Evolutionary conservation across 1,284 basidiomycete species (phyloP).

Genomic region (Apiotrichum laibachii): DNA sequence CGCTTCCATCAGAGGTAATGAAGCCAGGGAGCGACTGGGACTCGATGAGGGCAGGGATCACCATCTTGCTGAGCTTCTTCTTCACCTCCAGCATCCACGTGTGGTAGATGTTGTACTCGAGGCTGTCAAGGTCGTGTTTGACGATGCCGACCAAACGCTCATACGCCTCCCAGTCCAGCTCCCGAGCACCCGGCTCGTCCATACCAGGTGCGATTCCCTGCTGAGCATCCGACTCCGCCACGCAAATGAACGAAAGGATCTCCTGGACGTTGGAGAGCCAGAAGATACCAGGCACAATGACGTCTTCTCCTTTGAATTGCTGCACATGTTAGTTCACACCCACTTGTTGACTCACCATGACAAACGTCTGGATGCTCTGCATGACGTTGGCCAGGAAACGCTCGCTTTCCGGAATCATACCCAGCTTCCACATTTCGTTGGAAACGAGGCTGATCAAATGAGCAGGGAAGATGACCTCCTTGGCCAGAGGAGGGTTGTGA

Average conservation of each 20-base stretch:
- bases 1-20: constrained; percentile 85
- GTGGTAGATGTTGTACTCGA: constrained; percentile 99
- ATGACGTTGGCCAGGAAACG: constrained; percentile 98
- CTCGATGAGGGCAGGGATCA: constrained; percentile 96
- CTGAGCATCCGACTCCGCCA: constrained; percentile 96
- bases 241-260: constrained; percentile 97
- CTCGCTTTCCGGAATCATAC: constrained; percentile 94
- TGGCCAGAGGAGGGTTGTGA: constrained; percentile 86
- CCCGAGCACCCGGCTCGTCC: constrained; percentile 86
- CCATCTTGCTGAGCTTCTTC: constrained; percentile 95
- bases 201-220: constrained; percentile 97
- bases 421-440: constrained; percentile 99
- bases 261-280: constrained; percentile 99
- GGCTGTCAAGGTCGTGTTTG: constrained; percentile 95
- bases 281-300: constrained; percentile 94
- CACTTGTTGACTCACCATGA: constrained; percentile 70
- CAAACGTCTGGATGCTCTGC: constrained; percentile 95
- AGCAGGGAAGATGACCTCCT: constrained; percentile 99
- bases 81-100: constrained; percentile 99
- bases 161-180: constrained; percentile 97
- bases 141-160: constrained; percentile 95
- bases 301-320: constrained; percentile 84
- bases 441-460: constrained; percentile 96
- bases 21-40: constrained; percentile 97
- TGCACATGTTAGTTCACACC: constrained; percentile 18